These are phyloP conservation scores for Paxillus involutus DNA, from an alignment of 768 basidiomycete species.

Conservation along the genomic window DNA sequence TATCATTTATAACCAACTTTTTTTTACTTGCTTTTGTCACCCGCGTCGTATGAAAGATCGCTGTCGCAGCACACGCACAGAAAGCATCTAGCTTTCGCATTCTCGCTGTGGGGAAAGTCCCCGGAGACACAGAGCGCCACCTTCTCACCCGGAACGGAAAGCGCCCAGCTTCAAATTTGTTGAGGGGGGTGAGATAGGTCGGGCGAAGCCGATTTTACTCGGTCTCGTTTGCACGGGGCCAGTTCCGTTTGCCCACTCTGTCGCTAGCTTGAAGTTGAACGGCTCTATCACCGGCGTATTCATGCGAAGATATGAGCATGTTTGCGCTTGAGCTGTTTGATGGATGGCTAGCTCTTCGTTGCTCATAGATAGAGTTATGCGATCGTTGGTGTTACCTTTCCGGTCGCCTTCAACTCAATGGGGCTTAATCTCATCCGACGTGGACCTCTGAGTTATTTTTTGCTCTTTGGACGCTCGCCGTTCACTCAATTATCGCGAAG, in stretches of 20 bases:
- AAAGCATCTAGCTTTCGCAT: conserved; percentile 44
- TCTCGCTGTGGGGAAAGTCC: conserved; percentile 91
- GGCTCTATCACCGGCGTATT: conserved; percentile 43
- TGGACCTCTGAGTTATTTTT: conserved; percentile 50
- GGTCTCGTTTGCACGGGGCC: conserved; percentile 16
- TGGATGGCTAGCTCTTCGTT: conserved; percentile 50
- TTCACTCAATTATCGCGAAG: conserved; percentile 32
- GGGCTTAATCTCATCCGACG: conserved; percentile 87
- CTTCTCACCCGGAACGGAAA: conserved; percentile 63
- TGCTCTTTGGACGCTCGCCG: conserved; percentile 49
- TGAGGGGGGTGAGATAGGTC: conserved; percentile 51
- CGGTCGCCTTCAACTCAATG: conserved; percentile 73
- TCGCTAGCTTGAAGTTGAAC: conserved; percentile 38
- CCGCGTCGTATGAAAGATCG: conserved; percentile 77
- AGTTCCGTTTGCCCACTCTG: conserved; percentile 58
- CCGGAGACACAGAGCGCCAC: conserved; percentile 78
- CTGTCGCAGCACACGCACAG: conserved; percentile 82
- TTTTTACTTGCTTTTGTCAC: conserved; percentile 24
- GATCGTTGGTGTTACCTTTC: conserved; percentile 53
- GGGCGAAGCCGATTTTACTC: conserved; percentile 50
- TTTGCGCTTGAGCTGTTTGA: conserved; percentile 44
- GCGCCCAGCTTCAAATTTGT: conserved; percentile 72
- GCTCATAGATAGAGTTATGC: conserved; percentile 90
- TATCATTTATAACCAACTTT: conserved; percentile 4
- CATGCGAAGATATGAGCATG: conserved; percentile 79